Base-by-base conservation (phyloP, 1,139 yeast species). In the Hyphopichia khmerensis region DNA sequence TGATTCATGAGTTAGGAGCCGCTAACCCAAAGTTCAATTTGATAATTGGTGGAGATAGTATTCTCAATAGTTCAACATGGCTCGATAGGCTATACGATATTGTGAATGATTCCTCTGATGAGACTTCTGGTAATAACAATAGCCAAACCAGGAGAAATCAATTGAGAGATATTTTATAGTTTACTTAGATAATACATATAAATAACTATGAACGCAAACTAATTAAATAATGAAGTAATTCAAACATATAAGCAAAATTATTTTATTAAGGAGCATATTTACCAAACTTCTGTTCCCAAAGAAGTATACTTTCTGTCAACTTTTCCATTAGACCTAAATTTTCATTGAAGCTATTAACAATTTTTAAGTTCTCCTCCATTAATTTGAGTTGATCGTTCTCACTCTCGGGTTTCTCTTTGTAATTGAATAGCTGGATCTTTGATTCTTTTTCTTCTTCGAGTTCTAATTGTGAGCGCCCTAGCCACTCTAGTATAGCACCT, bases 401-500 rank as follows among this genome's bases (percentile, higher is more conserved):
- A 36, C 30, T 42, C 43, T 48, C 50, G 5, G 45, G 26, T 14
- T 41, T 45, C 18, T 49, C 59, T 41, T 54, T 59, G 49, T 53
- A 62, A 35, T 66, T 67, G 39, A 78, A 66, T 45, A 82, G 60
- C 48, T 71, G 74, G 34, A 69, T 66, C 52, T 87, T 79, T 44
- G 75, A 74, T 9, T 72, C 67, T 49, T 82, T 82, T 55, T 90
- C 96, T 40, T 78, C 80, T 36, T 82, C 84, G 47, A 90, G 67
- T 56, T 93, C 97, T 44, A 82, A 63, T 59, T 89, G 96, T 2
- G 95, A 85, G 39, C 96, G 73, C 8, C 89, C 89, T 26, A 91
- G 75, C 75, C 91, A 93, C 65, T 93, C 98, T 54, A 91, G 69
- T 16, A 93, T 90, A 3, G 96, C 95, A 4, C 91, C 87, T 1